Evolutionary conservation across 148 eudicot species (phyloP).

Genomic region (Fagopyrum tataricum): DNA sequence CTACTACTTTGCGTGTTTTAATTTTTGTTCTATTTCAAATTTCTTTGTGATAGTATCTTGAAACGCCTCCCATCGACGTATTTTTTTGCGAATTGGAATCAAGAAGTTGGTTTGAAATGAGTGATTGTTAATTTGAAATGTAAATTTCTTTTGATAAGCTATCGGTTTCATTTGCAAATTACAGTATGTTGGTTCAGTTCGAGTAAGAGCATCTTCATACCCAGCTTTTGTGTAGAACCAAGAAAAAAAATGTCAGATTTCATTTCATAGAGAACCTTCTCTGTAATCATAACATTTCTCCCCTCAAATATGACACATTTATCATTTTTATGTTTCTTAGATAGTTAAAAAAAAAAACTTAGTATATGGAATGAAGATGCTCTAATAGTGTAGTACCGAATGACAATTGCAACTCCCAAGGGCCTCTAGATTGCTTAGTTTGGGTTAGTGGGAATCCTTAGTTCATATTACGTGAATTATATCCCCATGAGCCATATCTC

Average conservation of each 20-base stretch:
- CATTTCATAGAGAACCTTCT: no score
- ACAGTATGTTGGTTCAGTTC: background rate
- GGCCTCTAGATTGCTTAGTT: background rate
- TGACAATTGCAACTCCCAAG: background rate
- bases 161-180: background rate
- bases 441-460: background rate
- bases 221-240: no score
- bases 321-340: no score
- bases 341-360: no score
- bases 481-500: background rate
- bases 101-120: background rate
- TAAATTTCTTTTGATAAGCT: background rate
- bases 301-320: no score
- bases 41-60: background rate
- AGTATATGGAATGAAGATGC: no score
- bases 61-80: background rate
- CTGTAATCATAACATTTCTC: no score
- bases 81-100: background rate
- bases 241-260: no score
- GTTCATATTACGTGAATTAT: no score
- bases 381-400: background rate
- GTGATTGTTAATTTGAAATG: background rate
- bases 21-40: background rate
- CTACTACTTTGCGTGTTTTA: background rate
- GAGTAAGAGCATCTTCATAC: background rate